phyloP scores from a whole-genome alignment of 345 rosid species.

The Carallia brachiata region DNA sequence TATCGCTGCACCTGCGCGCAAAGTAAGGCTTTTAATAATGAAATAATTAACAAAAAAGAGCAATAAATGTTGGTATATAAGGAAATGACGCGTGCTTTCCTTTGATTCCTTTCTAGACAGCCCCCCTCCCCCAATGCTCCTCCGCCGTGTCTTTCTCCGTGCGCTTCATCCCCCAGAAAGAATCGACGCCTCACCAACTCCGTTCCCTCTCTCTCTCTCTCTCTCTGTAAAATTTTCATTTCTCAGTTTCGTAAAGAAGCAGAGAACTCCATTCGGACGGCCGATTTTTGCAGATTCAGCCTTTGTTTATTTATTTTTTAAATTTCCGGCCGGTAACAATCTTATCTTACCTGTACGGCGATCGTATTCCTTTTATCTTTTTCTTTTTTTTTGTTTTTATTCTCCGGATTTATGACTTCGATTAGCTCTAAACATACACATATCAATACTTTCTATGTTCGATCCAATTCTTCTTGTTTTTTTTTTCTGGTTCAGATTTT shows the following conservation, averaged over 20 bases:
- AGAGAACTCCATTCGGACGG: too few relatives aligned
- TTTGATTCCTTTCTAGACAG: conserved; percentile 32
- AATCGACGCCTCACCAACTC: conserved; percentile 30
- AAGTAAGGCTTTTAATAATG: too few relatives aligned
- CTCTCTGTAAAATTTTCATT: neutral
- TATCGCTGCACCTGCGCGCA: too few relatives aligned
- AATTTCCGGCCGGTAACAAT: too few relatives aligned
- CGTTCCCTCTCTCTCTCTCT: conserved; percentile 1
- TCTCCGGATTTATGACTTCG: too few relatives aligned
- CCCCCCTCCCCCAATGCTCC: conserved; percentile 3
- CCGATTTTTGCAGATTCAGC: too few relatives aligned
- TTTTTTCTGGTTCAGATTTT: neutral
- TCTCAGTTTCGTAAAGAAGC: neutral
- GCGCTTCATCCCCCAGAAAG: neutral
- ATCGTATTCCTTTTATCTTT: too few relatives aligned
- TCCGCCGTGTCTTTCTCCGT: neutral
- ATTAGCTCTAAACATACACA: too few relatives aligned
- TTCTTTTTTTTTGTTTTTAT: too few relatives aligned
- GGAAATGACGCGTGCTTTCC: conserved; percentile 27
- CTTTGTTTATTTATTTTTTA: too few relatives aligned
- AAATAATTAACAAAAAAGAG: neutral
- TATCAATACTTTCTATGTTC: neutral
- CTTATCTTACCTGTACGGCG: too few relatives aligned
- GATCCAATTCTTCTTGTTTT: neutral
- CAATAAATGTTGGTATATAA: conserved; percentile 16